phyloP scores from a whole-genome alignment of 345 rosid genomes.

The Raphanus sativus region DNA sequence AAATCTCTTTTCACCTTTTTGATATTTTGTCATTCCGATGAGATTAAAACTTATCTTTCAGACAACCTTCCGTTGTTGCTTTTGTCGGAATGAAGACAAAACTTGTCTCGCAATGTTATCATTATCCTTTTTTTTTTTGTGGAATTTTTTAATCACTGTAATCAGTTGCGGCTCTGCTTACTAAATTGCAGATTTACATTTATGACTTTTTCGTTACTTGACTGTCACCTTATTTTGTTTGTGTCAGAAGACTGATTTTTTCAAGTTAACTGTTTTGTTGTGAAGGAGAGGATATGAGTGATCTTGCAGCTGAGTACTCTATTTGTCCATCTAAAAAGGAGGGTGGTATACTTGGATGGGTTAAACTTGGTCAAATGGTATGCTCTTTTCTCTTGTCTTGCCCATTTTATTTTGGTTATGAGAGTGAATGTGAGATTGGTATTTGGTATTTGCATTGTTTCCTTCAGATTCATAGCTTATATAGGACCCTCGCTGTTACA shows the following conservation, averaged over 20 bases:
- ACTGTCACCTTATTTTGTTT: too few species aligned
- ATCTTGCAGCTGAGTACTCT: conserved; percentile 80
- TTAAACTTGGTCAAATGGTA: conserved; percentile 87
- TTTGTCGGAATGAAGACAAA: background rate
- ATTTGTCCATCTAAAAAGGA: conserved; percentile 79
- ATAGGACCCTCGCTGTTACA: background rate
- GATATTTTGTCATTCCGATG: background rate
- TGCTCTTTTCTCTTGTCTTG: background rate
- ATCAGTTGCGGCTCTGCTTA: background rate
- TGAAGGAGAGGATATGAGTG: conserved; percentile 91
- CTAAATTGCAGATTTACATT: too few species aligned
- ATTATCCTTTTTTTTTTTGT: background rate
- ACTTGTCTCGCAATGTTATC: background rate
- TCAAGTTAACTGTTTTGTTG: conserved; percentile 15
- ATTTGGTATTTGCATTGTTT: conserved; percentile 11
- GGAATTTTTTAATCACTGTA: background rate
- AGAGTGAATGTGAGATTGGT: background rate
- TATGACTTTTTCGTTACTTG: too few species aligned
- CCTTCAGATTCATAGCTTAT: conserved; percentile 10
- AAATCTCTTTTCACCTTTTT: background rate
- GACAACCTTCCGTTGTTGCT: background rate
- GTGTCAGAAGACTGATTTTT: too few species aligned
- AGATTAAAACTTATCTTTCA: too few species aligned
- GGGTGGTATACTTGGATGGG: conserved; percentile 98
- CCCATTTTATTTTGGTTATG: background rate